These are phyloP conservation scores for Triticum aestivum DNA, from an alignment of 176 grass and related monocot genomes.

Conservation along the genomic window DNA sequence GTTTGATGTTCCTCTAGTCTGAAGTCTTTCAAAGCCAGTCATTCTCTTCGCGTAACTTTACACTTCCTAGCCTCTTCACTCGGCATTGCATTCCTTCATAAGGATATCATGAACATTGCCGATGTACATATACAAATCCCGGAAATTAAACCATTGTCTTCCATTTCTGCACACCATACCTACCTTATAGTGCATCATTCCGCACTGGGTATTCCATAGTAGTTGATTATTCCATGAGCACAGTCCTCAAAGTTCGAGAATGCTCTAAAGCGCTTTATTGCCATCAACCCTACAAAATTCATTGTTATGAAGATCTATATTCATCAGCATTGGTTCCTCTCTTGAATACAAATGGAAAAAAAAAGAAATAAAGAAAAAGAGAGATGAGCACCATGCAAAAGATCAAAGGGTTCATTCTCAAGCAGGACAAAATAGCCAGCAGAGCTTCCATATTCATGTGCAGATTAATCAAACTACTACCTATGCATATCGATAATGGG, in stretches of 20 bases:
- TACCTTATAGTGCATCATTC: background rate
- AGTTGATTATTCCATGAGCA: background rate
- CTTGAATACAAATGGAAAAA: background rate
- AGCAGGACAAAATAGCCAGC: background rate
- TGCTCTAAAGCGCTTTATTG: background rate
- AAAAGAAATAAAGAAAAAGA: no score
- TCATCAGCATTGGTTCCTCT: background rate
- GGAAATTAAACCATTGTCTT: background rate
- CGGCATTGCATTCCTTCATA: no score
- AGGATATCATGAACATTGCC: no score
- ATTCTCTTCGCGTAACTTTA: no score
- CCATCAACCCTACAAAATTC: background rate
- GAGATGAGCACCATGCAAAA: background rate
- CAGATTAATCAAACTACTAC: background rate
- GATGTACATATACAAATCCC: background rate
- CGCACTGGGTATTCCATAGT: background rate
- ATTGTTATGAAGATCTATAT: background rate
- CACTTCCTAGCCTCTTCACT: no score
- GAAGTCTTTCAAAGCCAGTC: no score
- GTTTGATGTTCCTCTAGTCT: no score
- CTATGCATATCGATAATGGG: background rate
- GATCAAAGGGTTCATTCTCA: background rate
- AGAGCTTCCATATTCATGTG: background rate
- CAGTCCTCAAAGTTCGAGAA: background rate
- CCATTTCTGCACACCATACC: background rate